Evolutionary conservation across 2,329 filamentous ascomycete species (phyloP).

Genomic region (Fusarium redolens): DNA sequence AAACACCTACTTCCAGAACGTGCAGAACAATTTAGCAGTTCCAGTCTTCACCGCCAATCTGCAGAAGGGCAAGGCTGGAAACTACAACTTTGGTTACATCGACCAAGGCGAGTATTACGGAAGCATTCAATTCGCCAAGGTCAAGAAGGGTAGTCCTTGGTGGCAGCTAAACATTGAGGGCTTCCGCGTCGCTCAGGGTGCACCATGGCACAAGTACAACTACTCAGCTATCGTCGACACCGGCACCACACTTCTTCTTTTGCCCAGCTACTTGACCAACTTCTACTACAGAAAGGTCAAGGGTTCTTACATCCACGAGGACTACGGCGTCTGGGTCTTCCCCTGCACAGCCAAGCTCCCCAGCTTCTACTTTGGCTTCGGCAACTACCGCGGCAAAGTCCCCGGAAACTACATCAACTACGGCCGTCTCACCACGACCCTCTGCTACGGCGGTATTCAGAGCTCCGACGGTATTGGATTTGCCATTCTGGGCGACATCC

Average conservation of each 20-base stretch:
- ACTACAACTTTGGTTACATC: slow-evolving; percentile 61
- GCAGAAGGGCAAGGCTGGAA: slow-evolving; percentile 47
- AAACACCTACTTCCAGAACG: slow-evolving; percentile 52
- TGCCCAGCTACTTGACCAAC: slow-evolving; percentile 63
- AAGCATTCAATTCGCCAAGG: slow-evolving; percentile 63
- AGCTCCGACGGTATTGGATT: slow-evolving; percentile 51
- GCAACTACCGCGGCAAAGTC: slow-evolving; percentile 48
- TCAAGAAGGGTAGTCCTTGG: slow-evolving; percentile 65
- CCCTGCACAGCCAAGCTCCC: slow-evolving; percentile 65
- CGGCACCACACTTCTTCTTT: slow-evolving; percentile 74
- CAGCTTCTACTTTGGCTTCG: slow-evolving; percentile 52
- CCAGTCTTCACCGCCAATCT: slow-evolving; percentile 55
- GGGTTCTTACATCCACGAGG: slow-evolving; percentile 59
- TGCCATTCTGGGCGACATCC: slow-evolving; percentile 55
- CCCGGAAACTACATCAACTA: slow-evolving; percentile 55
- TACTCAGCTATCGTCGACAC: slow-evolving; percentile 74
- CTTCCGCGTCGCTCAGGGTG: slow-evolving; percentile 61
- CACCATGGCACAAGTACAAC: slow-evolving; percentile 42
- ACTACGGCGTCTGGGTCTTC: slow-evolving; percentile 67
- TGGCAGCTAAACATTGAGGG: slow-evolving; percentile 70
- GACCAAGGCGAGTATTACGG: slow-evolving; percentile 68
- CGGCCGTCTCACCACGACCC: slow-evolving; percentile 38
- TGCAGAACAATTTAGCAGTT: slow-evolving; percentile 42
- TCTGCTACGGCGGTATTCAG: slow-evolving; percentile 55
- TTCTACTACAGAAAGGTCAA: slow-evolving; percentile 70